Evolutionary conservation across 2,329 filamentous ascomycete genomes (phyloP).

Genomic region (Neonectria hederae): DNA sequence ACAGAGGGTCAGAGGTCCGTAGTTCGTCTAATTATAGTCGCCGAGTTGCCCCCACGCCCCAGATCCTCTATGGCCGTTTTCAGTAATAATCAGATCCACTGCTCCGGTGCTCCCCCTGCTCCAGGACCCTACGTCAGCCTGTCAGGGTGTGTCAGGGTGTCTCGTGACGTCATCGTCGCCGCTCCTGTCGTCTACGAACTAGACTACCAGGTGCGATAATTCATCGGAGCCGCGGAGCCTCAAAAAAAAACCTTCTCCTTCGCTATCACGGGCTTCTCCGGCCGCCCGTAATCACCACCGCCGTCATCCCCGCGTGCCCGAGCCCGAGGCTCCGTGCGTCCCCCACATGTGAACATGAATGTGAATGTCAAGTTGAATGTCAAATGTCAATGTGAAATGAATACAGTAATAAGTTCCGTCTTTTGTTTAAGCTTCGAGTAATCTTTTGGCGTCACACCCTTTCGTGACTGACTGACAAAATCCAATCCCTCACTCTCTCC

Average conservation of each 20-base stretch:
- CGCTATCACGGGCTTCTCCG: constrained; percentile 29
- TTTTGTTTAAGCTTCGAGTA: not conserved
- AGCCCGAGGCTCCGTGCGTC: constrained; percentile 8
- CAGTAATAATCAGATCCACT: not conserved
- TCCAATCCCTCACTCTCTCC: constrained; percentile 4
- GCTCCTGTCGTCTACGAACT: constrained; percentile 11
- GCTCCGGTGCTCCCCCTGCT: not conserved
- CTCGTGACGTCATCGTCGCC: constrained; percentile 21
- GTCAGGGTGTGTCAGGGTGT: constrained; percentile 30
- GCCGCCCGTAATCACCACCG: constrained; percentile 18
- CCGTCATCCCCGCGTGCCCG: constrained; percentile 28
- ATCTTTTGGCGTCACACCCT: constrained; percentile 10
- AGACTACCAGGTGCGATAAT: constrained; percentile 37
- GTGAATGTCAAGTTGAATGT: too few species aligned
- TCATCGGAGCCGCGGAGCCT: constrained; percentile 35
- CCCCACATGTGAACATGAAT: constrained; percentile 12
- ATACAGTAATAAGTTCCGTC: not conserved
- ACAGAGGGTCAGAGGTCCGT: not conserved
- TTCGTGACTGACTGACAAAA: constrained; percentile 8
- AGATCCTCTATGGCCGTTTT: not conserved
- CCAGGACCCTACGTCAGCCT: not conserved
- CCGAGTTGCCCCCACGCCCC: not conserved
- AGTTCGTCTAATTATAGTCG: constrained; percentile 9
- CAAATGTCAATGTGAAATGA: not conserved
- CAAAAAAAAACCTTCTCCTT: constrained; percentile 8